Base-by-base conservation (phyloP, 441 rosid species). In the Erodium moschatum region DNA sequence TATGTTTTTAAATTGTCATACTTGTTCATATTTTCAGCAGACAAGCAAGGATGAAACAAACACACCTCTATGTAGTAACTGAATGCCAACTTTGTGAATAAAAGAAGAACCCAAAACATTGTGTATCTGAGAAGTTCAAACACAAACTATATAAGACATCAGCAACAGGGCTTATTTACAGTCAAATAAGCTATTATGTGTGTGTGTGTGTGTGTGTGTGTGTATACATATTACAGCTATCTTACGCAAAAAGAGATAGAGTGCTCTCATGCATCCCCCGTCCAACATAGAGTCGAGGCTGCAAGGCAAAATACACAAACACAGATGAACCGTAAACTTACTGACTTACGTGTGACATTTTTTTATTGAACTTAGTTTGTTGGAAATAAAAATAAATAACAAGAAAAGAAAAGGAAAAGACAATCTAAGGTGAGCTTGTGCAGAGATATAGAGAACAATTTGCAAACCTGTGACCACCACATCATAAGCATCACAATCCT, bases 381-480 rank as follows among this genome's bases (percentile, higher is more conserved):
- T 46, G 10, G 15, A 46, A 46, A 11, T 12, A 46, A 4, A 46
- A 46, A 46, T 46, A 46, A 64, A 42, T 19, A 46, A 52, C 0
- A 46, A 38, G 27, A 20, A 65, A 46, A 31, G 11, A 52, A 52
- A 46, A 50, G 60, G 5, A 10, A 42, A 42, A 42, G 12, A 10
- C 8, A 33, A 33, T 29, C 2, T 29, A 29, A 29, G 31, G 10
- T 11, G 19, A 6, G 54, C 67, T 24, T 12, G 31, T 58, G 54
- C 44, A 27, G 35, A 2, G 66, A 35, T 35, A 35, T 35, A 35
- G 40, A 35, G 40, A 35, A 35, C 40, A 66, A 73, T 46, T 21
- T 67, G 31, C 70, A 71, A 82, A 92, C 99, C 96, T 95, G 99
- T 70, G 99, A 92, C 99, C 99, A 95, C 99, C 99, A 95, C 99